phyloP scores from a whole-genome alignment of 2,329 filamentous ascomycete genomes.

The Aspergillus fischeri region DNA sequence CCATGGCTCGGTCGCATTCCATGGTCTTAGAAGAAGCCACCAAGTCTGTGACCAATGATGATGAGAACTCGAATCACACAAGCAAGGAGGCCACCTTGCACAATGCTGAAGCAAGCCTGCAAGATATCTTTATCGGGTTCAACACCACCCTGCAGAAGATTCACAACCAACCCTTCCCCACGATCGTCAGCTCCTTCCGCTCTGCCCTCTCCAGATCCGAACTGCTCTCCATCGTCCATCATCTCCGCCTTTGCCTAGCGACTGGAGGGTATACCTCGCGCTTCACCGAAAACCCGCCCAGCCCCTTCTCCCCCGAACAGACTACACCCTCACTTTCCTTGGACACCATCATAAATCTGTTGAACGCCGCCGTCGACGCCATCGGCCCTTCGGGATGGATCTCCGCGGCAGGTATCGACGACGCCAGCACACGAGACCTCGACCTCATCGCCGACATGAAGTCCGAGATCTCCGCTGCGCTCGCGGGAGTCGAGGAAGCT shows the following conservation, averaged over 20 bases:
- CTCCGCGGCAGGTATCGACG: conserved; percentile 32
- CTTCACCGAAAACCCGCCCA: conserved; percentile 38
- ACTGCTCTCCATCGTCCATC: conserved; percentile 38
- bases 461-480: conserved; percentile 45
- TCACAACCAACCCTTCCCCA: conserved; percentile 29
- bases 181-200: conserved; percentile 33
- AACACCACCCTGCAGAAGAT: conserved; percentile 37
- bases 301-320: conserved; percentile 31
- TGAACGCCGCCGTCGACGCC: conserved; percentile 45
- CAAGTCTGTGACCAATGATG: conserved; percentile 28
- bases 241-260: conserved; percentile 42
- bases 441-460: conserved; percentile 46
- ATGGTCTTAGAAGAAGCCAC: conserved; percentile 30
- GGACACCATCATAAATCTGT: conserved; percentile 36
- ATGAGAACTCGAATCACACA: conserved; percentile 12
- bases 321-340: conserved; percentile 37
- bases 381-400: conserved; percentile 47
- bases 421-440: conserved; percentile 34
- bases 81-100: neutral
- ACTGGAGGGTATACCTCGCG: conserved; percentile 41
- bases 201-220: conserved; percentile 37
- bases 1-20: conserved; percentile 33
- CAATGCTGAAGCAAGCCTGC: conserved; percentile 18
- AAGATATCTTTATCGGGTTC: conserved; percentile 35
- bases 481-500: conserved; percentile 46